These are phyloP conservation scores for Triticum monococcum DNA, from an alignment of 176 grass and related monocot genomes.

Conservation along the genomic window DNA sequence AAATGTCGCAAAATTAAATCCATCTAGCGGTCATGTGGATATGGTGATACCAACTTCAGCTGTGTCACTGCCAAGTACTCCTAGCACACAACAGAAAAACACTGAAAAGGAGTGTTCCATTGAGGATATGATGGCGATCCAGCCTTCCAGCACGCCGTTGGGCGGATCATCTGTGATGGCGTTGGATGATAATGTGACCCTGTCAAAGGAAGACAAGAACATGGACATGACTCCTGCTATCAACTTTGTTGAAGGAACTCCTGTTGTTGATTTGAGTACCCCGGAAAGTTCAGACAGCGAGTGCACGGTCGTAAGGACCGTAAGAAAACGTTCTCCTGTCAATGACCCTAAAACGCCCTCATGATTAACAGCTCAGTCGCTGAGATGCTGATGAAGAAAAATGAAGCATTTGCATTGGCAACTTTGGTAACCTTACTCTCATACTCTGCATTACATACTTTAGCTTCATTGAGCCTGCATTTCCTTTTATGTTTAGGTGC, in stretches of 20 bases:
- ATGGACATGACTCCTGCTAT: neutral
- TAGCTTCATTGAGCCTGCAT: neutral
- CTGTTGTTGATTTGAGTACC: conserved; percentile 19
- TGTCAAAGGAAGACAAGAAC: neutral
- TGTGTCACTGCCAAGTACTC: neutral
- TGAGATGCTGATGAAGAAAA: neutral
- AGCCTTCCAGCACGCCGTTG: neutral
- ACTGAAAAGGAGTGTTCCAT: neutral
- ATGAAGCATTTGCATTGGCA: neutral
- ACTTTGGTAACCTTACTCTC: neutral
- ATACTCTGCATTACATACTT: neutral
- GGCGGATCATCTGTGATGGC: neutral
- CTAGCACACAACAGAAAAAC: neutral
- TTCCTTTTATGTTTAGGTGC: neutral
- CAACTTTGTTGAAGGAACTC: neutral
- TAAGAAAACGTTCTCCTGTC: neutral
- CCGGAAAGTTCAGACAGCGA: conserved; percentile 22
- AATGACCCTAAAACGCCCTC: neutral
- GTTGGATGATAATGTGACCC: neutral
- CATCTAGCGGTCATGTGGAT: neutral
- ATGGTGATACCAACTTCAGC: neutral
- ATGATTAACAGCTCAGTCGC: neutral
- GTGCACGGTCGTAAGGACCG: neutral
- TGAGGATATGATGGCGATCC: neutral
- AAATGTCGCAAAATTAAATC: neutral